Conservation (phyloP, 2,329 filamentous ascomycete genomes). For the Cercospora citrullina region DNA sequence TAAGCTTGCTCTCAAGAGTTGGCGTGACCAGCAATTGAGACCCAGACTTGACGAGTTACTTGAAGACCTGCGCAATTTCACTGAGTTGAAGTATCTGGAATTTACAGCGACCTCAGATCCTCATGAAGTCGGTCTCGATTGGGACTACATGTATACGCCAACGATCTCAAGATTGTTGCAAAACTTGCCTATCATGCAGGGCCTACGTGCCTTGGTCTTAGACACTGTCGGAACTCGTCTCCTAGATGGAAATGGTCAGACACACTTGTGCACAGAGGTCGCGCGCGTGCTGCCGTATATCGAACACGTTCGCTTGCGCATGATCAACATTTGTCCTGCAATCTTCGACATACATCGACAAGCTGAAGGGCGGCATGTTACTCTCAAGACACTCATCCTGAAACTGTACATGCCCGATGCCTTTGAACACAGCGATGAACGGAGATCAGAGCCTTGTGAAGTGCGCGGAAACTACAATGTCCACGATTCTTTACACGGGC, state of each 20-base stretch:
- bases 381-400: conserved; percentile 18
- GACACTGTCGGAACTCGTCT: conserved; percentile 15
- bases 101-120: conserved; percentile 21
- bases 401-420: conserved; percentile 15
- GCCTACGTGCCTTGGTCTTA: conserved; percentile 12
- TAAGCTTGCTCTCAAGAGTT: conserved; percentile 6
- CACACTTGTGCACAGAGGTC: conserved; percentile 18
- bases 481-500: neutral
- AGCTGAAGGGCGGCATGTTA: neutral
- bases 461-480: neutral
- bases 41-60: conserved; percentile 20
- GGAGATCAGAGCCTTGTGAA: conserved; percentile 11
- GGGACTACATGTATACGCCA: conserved; percentile 17
- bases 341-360: conserved; percentile 12
- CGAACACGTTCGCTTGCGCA: conserved; percentile 18
- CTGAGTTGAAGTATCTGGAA: conserved; percentile 17
- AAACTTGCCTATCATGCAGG: conserved; percentile 17
- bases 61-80: conserved; percentile 20
- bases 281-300: conserved; percentile 16
- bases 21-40: conserved; percentile 15
- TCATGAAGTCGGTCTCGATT: neutral
- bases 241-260: neutral
- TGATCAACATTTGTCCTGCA: conserved; percentile 14
- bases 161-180: conserved; percentile 10
- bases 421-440: conserved; percentile 4